Evolutionary conservation across 2,329 filamentous ascomycete genomes (phyloP).

Genomic region (Aspergillus sp.): DNA sequence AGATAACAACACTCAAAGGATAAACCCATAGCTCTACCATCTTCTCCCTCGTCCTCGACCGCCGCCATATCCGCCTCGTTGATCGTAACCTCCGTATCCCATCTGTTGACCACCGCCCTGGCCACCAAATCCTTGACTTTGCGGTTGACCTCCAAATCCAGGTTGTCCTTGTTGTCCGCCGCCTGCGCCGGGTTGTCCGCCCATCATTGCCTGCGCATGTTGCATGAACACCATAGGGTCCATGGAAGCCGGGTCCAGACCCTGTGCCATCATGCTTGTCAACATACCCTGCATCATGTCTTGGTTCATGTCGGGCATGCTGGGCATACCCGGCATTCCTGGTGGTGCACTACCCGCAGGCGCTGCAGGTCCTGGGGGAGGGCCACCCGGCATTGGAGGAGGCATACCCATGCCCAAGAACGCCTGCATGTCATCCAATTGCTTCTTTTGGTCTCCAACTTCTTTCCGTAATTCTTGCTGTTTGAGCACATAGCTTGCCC

Average conservation of each 20-base stretch:
- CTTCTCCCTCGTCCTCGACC: conserved; percentile 36
- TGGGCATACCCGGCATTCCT: conserved; percentile 27
- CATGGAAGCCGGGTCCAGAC: conserved; percentile 50
- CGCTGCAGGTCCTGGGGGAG: conserved; percentile 22
- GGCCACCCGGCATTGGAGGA: conserved; percentile 36
- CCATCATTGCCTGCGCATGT: conserved; percentile 48
- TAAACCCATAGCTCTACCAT: conserved; percentile 23
- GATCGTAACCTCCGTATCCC: conserved; percentile 39
- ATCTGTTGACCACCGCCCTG: conserved; percentile 38
- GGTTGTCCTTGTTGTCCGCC: conserved; percentile 30
- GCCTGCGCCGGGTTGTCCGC: conserved; percentile 34
- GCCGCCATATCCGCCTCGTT: conserved; percentile 32
- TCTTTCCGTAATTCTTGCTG: conserved; percentile 75
- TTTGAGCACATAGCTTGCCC: conserved; percentile 88
- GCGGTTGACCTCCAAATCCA: conserved; percentile 29
- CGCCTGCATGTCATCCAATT: conserved; percentile 57
- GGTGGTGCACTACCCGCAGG: conserved; percentile 23
- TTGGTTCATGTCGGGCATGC: conserved; percentile 48
- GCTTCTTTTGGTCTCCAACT: conserved; percentile 73
- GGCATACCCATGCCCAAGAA: conserved; percentile 52
- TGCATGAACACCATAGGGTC: conserved; percentile 53
- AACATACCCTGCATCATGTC: conserved; percentile 60
- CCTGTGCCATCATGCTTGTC: conserved; percentile 50
- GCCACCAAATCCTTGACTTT: conserved; percentile 27
- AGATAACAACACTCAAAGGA: conserved; percentile 10